A percentile compares a stretch with the other conserved stretches of the same genome.
These are phyloP conservation scores for Curvularia spicifera DNA, from an alignment of 2,329 filamentous ascomycete genomes.

Conservation along the genomic window DNA sequence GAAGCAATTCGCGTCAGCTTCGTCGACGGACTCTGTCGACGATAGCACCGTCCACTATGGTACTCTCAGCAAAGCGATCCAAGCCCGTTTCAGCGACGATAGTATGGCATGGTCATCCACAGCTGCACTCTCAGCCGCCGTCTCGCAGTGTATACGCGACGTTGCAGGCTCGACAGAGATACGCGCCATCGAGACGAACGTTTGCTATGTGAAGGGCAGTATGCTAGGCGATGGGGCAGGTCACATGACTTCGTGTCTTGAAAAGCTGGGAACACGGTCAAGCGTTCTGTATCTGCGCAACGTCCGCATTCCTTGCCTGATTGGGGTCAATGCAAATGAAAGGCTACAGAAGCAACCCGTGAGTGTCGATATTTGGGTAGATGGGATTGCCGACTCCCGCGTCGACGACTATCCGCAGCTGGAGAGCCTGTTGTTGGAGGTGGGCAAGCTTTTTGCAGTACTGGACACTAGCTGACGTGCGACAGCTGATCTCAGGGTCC, in stretches of 20 bases:
- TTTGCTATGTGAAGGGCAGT: slow-evolving; percentile 71
- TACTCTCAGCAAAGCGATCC: slow-evolving; percentile 69
- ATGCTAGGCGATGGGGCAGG: slow-evolving; percentile 68
- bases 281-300: slow-evolving; percentile 60
- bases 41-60: slow-evolving; percentile 80
- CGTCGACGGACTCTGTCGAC: slow-evolving; percentile 65
- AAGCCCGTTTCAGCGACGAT: slow-evolving; percentile 53
- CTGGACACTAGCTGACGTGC: slow-evolving; percentile 20
- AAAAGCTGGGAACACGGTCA: slow-evolving; percentile 25
- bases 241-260: slow-evolving; percentile 49
- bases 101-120: slow-evolving; percentile 33
- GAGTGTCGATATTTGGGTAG: slow-evolving; percentile 67
- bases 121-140: slow-evolving; percentile 25
- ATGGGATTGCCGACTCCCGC: slow-evolving; percentile 53
- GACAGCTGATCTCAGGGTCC: slow-evolving; percentile 51
- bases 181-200: slow-evolving; percentile 57
- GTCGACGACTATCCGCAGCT: slow-evolving; percentile 62
- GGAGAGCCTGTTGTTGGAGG: slow-evolving; percentile 68
- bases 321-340: slow-evolving; percentile 77
- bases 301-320: slow-evolving; percentile 69
- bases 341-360: slow-evolving; percentile 69
- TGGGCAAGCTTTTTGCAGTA: slow-evolving; percentile 46
- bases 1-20: slow-evolving; percentile 64
- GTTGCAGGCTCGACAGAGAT: slow-evolving; percentile 38
- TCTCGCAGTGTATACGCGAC: slow-evolving; percentile 26